Conservation (phyloP, 2,329 filamentous ascomycete species). For the Diplodia seriata region DNA sequence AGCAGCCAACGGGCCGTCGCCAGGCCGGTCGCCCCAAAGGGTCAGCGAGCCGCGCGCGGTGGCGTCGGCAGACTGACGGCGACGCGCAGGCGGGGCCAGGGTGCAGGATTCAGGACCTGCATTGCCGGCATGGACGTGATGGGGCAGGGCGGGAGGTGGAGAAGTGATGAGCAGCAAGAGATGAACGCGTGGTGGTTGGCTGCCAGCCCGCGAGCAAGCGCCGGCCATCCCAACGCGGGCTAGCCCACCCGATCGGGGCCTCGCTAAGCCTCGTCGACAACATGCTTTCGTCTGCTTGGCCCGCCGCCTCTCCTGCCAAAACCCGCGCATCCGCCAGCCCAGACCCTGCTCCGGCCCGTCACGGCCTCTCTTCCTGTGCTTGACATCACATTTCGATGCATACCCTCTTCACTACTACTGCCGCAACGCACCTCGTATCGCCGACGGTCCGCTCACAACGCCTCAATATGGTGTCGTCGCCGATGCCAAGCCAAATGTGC, state of each 20-base stretch:
- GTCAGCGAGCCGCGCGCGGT: constrained; percentile 2
- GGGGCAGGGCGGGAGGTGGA: constrained; percentile 28
- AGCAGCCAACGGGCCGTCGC: constrained; percentile 1
- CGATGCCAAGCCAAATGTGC: background rate
- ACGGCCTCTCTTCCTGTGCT: background rate
- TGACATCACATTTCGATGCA: constrained; percentile 11
- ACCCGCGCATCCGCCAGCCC: background rate
- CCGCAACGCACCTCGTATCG: constrained; percentile 10
- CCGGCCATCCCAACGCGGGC: constrained; percentile 2
- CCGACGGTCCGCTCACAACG: background rate
- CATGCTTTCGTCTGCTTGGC: constrained; percentile 26
- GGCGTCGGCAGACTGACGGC: constrained; percentile 27
- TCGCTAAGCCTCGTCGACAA: constrained; percentile 10
- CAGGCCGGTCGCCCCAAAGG: constrained; percentile 7
- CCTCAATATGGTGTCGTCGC: constrained; percentile 1
- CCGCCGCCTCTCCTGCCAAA: constrained; percentile 5
- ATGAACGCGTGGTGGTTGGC: constrained; percentile 15
- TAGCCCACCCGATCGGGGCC: background rate
- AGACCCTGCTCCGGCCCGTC: background rate
- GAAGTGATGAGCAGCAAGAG: constrained; percentile 17
- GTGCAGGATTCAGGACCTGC: constrained; percentile 26
- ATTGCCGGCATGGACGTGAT: constrained; percentile 26
- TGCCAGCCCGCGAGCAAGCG: constrained; percentile 22
- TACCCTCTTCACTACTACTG: background rate
- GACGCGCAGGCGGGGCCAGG: constrained; percentile 7